Evolutionary conservation across 768 basidiomycete genomes (phyloP), one percentile per base, ranked within the genome.

Genomic region (Floccularia luteovirens): DNA sequence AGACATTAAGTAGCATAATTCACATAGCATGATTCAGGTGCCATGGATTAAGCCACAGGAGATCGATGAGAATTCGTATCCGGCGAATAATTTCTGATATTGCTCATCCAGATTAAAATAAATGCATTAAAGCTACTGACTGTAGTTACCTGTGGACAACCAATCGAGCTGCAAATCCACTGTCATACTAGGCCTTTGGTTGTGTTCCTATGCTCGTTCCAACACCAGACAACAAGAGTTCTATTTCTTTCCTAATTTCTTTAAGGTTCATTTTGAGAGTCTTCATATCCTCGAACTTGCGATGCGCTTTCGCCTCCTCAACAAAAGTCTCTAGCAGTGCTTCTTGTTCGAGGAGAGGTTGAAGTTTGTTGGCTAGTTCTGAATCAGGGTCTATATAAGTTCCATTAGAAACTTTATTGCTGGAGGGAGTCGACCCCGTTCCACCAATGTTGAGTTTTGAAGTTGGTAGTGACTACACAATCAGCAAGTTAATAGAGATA

Each of bases 261-360:
- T 64, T 69, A 37, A 97, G 58, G 57, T 84, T 93, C 23, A 63
- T 57, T 55, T 87, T 82, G 45, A 99, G 64, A 3, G 84, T 85
- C 59, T 85, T 85, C 11, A 85, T 86, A 54, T 99, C 96, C 59
- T 98, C 94, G 47, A 98, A 97, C 62, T 98, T 98, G 31, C 94
- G 71, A 49, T 84, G 83, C 2, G 79, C 74, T 59, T 82, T 84
- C 4, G 94, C 94, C 57, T 97, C 91, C 48, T 86, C 82, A 5
- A 98, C 77, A 52, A 92, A 97, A 1, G 79, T 73, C 59, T 93
- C 88, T 14, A 99, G 71, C 34, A 97, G 70, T 2, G 85, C 82
- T 60, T 99, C 94, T 59, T 98, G 94, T 60, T 97, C 92, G 12
- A 97, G 72, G 10, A 97, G 64, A 2, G 92, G 92, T 49, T 97